Percentiles rank a stretch among this genome's conserved stretches.
These are phyloP conservation scores for Trypanosoma rangeli DNA, from an alignment of 208 protist species.

Conservation along the genomic window DNA sequence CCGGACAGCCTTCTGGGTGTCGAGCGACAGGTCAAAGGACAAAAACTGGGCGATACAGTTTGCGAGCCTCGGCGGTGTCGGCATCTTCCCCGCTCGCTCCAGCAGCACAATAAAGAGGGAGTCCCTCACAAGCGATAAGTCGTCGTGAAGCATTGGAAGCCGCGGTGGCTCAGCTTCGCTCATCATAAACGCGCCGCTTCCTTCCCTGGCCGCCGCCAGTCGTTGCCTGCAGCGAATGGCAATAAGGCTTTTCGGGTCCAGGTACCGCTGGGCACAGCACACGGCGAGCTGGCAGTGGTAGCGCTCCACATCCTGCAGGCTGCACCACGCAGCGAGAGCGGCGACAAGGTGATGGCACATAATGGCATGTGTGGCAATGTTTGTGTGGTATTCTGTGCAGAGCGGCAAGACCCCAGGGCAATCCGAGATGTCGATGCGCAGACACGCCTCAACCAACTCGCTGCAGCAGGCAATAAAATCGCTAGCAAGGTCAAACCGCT, in stretches of 20 bases:
- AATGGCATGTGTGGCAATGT: conserved; percentile 59
- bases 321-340: conserved; percentile 64
- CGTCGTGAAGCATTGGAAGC: conserved; percentile 33
- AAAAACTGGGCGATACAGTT: neutral
- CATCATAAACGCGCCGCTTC: conserved; percentile 12
- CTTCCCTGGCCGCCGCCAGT: conserved; percentile 33
- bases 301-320: conserved; percentile 37
- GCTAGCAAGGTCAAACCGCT: conserved; percentile 69
- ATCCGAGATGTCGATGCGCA: conserved; percentile 34
- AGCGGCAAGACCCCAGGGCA: conserved; percentile 5
- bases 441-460: conserved; percentile 43
- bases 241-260: conserved; percentile 30
- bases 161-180: conserved; percentile 28
- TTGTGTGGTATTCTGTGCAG: conserved; percentile 27
- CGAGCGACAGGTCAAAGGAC: too few relatives aligned
- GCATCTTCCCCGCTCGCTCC: conserved; percentile 1
- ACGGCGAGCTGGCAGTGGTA: conserved; percentile 79
- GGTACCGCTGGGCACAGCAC: conserved; percentile 62
- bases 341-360: conserved; percentile 77
- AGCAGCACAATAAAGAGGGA: conserved; percentile 16
- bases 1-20: neutral
- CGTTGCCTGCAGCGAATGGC: conserved; percentile 39
- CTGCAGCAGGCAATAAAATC: conserved; percentile 76
- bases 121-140: conserved; percentile 17
- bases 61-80: neutral